A percentile compares a stretch with the other conserved stretches of the same genome.
Conservation (phyloP, 495 filamentous ascomycete genomes). For the Talaromyces liani region DNA sequence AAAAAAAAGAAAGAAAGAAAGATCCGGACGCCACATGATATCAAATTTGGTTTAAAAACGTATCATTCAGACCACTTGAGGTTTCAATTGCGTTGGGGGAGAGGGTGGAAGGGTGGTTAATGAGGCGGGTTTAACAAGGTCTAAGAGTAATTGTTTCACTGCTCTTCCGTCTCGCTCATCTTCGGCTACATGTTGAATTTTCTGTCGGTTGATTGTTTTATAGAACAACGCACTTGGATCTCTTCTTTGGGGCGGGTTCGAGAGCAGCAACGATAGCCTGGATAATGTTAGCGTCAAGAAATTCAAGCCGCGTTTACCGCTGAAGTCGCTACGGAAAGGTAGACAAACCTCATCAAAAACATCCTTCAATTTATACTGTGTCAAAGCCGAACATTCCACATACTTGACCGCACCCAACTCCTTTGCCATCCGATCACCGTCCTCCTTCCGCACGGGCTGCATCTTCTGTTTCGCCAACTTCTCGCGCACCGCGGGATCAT, state of each 20-base stretch:
- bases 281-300: conserved; percentile 10
- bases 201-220: conserved; percentile 13
- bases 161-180: neutral
- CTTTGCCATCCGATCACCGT: conserved; percentile 93
- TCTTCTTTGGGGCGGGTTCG: conserved; percentile 73
- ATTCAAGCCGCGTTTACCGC: neutral
- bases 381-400: conserved; percentile 95
- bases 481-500: conserved; percentile 79
- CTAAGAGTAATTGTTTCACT: neutral
- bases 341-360: conserved; percentile 92
- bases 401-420: conserved; percentile 96
- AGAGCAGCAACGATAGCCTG: conserved; percentile 87
- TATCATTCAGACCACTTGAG: conserved; percentile 17
- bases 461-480: conserved; percentile 95
- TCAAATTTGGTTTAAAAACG: conserved; percentile 7
- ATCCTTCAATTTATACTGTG: conserved; percentile 97
- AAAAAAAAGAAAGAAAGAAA: conserved; percentile 9
- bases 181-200: neutral
- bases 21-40: conserved; percentile 8
- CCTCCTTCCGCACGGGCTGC: conserved; percentile 81
- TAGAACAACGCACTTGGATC: conserved; percentile 41
- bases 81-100: conserved; percentile 1
- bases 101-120: neutral
- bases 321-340: neutral
- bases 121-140: neutral